A percentile compares a stretch with the other conserved stretches of the same genome.
Conservation (phyloP, 2,329 filamentous ascomycete species). For the Colletotrichum gigasporum region DNA sequence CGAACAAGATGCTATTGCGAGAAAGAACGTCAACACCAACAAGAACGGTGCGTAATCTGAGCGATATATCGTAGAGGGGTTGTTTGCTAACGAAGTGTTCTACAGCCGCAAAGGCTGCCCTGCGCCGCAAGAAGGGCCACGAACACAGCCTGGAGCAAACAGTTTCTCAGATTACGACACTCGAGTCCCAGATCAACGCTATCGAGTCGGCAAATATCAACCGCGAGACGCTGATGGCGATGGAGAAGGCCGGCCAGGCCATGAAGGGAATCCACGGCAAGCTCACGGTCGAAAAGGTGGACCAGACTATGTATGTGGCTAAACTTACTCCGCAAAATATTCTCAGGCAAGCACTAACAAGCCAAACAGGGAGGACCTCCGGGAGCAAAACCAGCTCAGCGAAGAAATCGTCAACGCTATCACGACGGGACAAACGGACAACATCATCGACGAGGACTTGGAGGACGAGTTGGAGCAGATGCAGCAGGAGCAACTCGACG, state of each 20-base stretch:
- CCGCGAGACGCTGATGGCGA: constrained; percentile 91
- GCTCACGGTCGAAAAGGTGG: constrained; percentile 93
- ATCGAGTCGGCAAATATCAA: constrained; percentile 99
- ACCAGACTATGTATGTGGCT: constrained; percentile 85
- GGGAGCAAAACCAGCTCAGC: constrained; percentile 91
- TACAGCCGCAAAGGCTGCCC: constrained; percentile 86
- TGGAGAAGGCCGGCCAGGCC: constrained; percentile 88
- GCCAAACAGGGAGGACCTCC: constrained; percentile 78
- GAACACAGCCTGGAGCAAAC: constrained; percentile 95
- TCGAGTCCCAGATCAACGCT: constrained; percentile 94
- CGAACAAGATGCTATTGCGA: constrained; percentile 87
- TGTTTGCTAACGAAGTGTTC: constrained; percentile 3
- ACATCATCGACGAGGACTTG: constrained; percentile 85
- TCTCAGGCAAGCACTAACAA: constrained; percentile 8
- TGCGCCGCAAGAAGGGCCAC: constrained; percentile 93
- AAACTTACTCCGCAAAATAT: background rate
- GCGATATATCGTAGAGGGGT: background rate
- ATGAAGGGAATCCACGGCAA: constrained; percentile 95
- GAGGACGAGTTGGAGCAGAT: constrained; percentile 85
- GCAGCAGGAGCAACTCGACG: constrained; percentile 92
- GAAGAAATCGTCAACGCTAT: constrained; percentile 93
- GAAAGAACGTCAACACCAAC: constrained; percentile 89
- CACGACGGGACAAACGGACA: constrained; percentile 73
- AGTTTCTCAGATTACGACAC: constrained; percentile 84
- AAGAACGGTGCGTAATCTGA: constrained; percentile 78